Evolutionary conservation across 495 filamentous ascomycete genomes (phyloP).

Genomic region (Aspergillus conjunctus): DNA sequence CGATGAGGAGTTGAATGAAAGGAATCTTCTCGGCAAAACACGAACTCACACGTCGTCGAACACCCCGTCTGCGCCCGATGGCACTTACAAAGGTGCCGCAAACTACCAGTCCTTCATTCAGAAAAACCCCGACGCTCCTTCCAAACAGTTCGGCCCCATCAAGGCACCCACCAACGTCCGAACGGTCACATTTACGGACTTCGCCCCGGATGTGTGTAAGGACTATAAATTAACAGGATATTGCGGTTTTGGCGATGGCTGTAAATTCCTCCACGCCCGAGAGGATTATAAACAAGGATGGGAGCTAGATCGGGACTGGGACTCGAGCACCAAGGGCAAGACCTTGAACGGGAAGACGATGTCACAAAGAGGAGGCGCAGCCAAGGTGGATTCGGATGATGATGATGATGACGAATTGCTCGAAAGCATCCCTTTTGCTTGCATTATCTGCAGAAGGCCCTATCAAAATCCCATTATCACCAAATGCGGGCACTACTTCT

Average conservation of each 20-base stretch:
- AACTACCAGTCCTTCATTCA: constrained; percentile 74
- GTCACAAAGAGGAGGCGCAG: constrained; percentile 53
- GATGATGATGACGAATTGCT: constrained; percentile 76
- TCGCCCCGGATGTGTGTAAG: constrained; percentile 92
- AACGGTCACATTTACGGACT: constrained; percentile 88
- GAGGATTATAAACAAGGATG: constrained; percentile 93
- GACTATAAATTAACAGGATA: constrained; percentile 86
- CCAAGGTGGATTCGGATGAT: constrained; percentile 51
- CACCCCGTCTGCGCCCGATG: constrained; percentile 47
- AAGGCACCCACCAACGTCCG: constrained; percentile 90
- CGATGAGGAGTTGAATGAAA: constrained; percentile 64
- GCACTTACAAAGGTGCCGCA: constrained; percentile 75
- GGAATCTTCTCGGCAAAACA: constrained; percentile 67
- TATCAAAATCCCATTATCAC: constrained; percentile 87
- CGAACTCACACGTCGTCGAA: constrained; percentile 35
- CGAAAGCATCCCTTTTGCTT: constrained; percentile 92
- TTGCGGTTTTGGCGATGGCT: constrained; percentile 19
- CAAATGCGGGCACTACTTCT: constrained; percentile 95
- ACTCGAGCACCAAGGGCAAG: constrained; percentile 76
- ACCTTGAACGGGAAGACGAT: constrained; percentile 62
- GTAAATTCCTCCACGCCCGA: constrained; percentile 76
- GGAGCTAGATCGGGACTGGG: constrained; percentile 95
- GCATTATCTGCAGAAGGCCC: constrained; percentile 80
- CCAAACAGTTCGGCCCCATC: constrained; percentile 74
- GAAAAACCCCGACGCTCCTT: constrained; percentile 78